Evolutionary conservation across 495 filamentous ascomycete genomes (phyloP), one percentile per base, ranked within the genome.

Genomic region (Endocarpon pusillum): DNA sequence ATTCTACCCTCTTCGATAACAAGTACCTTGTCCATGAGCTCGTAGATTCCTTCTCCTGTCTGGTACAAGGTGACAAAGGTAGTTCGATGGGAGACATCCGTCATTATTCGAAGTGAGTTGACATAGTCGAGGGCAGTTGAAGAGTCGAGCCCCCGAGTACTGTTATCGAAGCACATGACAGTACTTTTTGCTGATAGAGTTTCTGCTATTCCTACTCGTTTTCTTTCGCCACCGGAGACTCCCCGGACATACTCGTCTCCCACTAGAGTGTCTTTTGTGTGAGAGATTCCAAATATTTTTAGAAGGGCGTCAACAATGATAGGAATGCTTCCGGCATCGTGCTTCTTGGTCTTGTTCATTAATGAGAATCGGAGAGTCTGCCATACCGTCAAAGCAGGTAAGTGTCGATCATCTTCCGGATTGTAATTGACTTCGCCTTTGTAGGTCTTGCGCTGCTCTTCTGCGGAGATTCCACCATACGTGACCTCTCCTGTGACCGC

Each of bases 61-160:
- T 89, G 81, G 54, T 89, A 89, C 1, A 89, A 58, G 1, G 81
- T 87, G 15, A 83, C 81, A 21, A 92, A 62, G 1, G 81, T 86
- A 3, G 82, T 89, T 9, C 75, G 71, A 44, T 82, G 69, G 45
- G 67, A 78, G 36, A 89, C 70, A 38, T 84, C 79, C 15, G 84
- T 87, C 71, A 89, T 82, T 41, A 82, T 75, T 9, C 81, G 69
- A 21, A 87, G 53, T 0, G 75, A 78, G 38, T 71, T 77, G 14
- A 78, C 77, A 42, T 81, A 87, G 47, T 87, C 81, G 14, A 86
- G 59, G 1, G 81, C 81, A 3, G 81, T 85, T 17, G 68, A 75
- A 2, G 78, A 75, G 50, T 89, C 81, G 12, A 89, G 56, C 21
- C 81, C 81, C n/a, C 81, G 60, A 0, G 81, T 89, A 0, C 73